Conservation (phyloP, 148 eudicot genomes). For the Polygonum maritimum region DNA sequence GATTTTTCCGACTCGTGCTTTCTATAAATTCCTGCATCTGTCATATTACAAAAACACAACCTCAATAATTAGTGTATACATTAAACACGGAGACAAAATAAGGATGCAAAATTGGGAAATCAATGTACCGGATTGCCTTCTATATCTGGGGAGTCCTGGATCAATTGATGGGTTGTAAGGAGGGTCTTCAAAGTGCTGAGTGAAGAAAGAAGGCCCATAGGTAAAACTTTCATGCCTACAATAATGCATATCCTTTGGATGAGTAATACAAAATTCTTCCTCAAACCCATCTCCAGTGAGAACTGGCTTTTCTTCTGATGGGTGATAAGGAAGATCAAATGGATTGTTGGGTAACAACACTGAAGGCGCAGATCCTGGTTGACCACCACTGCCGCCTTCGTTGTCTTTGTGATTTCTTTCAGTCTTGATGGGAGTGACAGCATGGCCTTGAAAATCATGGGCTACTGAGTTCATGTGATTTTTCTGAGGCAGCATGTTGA, state of each 20-base stretch:
- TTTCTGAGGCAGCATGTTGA: constrained; percentile 42
- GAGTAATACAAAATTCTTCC: constrained; percentile 37
- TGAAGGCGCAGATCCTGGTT: constrained; percentile 71
- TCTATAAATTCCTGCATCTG: background rate
- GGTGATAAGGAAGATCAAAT: constrained; percentile 81
- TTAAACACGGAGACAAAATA: background rate
- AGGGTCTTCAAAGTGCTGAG: constrained; percentile 23
- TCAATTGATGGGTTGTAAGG: constrained; percentile 13
- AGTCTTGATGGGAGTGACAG: constrained; percentile 17
- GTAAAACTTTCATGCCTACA: constrained; percentile 48
- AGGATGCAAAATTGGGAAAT: background rate
- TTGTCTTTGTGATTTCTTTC: constrained; percentile 14
- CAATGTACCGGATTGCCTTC: constrained; percentile 36
- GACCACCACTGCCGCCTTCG: constrained; percentile 13
- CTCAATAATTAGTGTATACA: background rate
- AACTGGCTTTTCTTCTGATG: constrained; percentile 69
- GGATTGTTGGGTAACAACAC: constrained; percentile 51
- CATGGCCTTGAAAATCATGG: constrained; percentile 16
- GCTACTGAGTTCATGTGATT: constrained; percentile 17
- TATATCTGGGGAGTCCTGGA: constrained; percentile 21
- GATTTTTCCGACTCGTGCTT: background rate
- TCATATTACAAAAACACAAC: background rate
- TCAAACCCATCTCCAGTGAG: constrained; percentile 57
- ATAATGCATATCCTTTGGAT: constrained; percentile 27
- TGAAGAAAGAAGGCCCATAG: constrained; percentile 18